phyloP scores from a whole-genome alignment of 768 basidiomycete genomes.

The Lactifluus volemus region DNA sequence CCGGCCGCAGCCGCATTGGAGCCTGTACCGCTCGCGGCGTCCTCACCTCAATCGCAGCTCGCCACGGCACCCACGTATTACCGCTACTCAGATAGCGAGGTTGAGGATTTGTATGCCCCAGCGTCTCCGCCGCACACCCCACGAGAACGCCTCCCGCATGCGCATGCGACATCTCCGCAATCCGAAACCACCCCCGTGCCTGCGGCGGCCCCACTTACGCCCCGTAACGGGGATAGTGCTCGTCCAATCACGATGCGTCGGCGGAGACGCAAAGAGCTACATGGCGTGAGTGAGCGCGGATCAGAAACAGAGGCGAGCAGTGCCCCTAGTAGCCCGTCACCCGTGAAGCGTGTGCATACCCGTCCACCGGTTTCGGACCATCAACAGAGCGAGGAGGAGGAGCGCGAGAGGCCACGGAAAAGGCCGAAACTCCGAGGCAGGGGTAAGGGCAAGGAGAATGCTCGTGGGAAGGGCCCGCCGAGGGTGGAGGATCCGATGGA shows the following conservation, averaged over 20 bases:
- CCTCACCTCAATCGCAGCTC: not conserved
- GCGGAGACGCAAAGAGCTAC: constrained; percentile 14
- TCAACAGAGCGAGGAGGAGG: constrained; percentile 21
- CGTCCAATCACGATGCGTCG: constrained; percentile 18
- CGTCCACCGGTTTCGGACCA: not conserved
- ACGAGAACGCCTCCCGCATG: constrained; percentile 8
- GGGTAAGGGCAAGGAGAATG: constrained; percentile 22
- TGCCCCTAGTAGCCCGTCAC: constrained; percentile 17
- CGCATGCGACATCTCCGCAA: not conserved
- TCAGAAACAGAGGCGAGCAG: constrained; percentile 8
- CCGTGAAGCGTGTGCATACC: constrained; percentile 13
- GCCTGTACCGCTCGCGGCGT: not conserved
- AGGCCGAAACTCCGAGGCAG: constrained; percentile 19
- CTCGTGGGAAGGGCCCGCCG: constrained; percentile 28
- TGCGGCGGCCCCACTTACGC: constrained; percentile 5
- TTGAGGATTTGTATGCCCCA: constrained; percentile 19
- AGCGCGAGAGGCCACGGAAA: constrained; percentile 29
- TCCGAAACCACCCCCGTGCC: constrained; percentile 1
- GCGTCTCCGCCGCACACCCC: constrained; percentile 12
- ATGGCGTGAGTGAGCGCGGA: constrained; percentile 8
- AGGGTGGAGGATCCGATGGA: not conserved
- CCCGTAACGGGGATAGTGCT: constrained; percentile 13
- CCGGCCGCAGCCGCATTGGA: not conserved
- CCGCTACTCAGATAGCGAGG: constrained; percentile 19
- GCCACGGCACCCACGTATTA: not conserved